A percentile compares a stretch with the other conserved stretches of the same genome.
Evolutionary conservation across 768 basidiomycete species (phyloP).

Genomic region (Sporobolomyces roseus): DNA sequence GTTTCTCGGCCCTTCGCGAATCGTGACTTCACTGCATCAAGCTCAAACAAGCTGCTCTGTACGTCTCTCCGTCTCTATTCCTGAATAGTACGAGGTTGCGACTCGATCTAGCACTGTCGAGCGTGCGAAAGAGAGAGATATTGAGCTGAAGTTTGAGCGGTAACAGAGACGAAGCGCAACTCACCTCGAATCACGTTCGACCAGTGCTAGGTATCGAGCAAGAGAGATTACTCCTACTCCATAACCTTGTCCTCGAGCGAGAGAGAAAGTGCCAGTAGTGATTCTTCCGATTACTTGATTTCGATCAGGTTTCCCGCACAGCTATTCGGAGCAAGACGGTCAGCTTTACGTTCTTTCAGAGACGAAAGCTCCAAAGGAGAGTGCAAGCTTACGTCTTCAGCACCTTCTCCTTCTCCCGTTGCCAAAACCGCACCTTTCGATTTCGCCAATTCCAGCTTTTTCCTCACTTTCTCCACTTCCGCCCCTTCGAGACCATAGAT

Average conservation of each 20-base stretch:
- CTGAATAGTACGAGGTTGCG: constrained; percentile 7
- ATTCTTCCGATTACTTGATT: constrained; percentile 64
- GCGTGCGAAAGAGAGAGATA: not conserved
- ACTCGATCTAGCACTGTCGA: not conserved
- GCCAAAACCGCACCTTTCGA: constrained; percentile 43
- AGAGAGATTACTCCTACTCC: constrained; percentile 72
- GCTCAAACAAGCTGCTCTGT: constrained; percentile 5
- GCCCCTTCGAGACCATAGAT: constrained; percentile 64
- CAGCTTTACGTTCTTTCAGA: not conserved
- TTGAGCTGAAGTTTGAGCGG: not conserved
- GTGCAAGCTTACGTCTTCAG: constrained; percentile 22
- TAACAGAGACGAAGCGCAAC: constrained; percentile 6
- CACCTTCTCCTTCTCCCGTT: constrained; percentile 36
- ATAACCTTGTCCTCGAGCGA: constrained; percentile 70
- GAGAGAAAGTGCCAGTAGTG: constrained; percentile 76
- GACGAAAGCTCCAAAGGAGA: not conserved
- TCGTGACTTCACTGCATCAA: not conserved
- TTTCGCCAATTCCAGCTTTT: constrained; percentile 53
- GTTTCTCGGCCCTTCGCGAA: too few relatives aligned
- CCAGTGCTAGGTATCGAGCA: constrained; percentile 17
- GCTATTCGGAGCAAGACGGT: constrained; percentile 1
- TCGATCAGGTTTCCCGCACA: constrained; percentile 7
- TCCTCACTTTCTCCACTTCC: constrained; percentile 57
- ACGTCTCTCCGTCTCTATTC: constrained; percentile 12
- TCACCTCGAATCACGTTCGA: constrained; percentile 4